Evolutionary conservation across 306 rosid genomes (phyloP), one percentile per base, ranked within the genome.

Genomic region (Prinsepia uniflora): DNA sequence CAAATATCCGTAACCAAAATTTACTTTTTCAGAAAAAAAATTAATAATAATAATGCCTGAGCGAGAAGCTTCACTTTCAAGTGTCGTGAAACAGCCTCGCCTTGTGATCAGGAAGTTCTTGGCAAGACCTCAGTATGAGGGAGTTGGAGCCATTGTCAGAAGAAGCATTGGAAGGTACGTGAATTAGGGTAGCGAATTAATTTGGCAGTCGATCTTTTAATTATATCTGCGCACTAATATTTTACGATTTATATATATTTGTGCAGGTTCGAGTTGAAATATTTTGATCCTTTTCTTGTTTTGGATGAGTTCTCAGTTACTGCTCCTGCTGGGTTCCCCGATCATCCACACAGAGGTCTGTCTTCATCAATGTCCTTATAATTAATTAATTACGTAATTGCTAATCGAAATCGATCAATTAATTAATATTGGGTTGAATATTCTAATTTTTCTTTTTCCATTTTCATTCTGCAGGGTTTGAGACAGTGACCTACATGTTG

Each of bases 301-400:
- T 72, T 93, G 85, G 98, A 90, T 86, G 98, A 93, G 79, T 93
- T 93, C 84, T 93, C 98, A 94, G 97, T 89, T 34, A 68, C 96
- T 63, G 91, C 96, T 82, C 99, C 99, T 44, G 95, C 97, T 84
- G 99, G 99, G 10, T 94, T 94, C 71, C 99, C 91, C 40, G 99
- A 94, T 83, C 99, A 94, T 83, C 97, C 99, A 74, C 99, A 94
- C 46, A 87, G 99, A 86, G 99, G 98, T 86, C 4, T 30, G 36
- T 67, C 19, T 79, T 80, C 77, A 11, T 22, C 30, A 46, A 55
- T 54, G 7, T 17, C 52, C 44, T 36, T 24, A 19, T 13, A 62
- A 15, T 40, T 63, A 41, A 41, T 11, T 24, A 24, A 24, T 24
- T 6, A 43, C 36, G 3, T 30, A 30, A 30, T 30, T 14, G 30